Evolutionary conservation across 805 yeast genomes (phyloP).

Genomic region (Yarrowia sp.): DNA sequence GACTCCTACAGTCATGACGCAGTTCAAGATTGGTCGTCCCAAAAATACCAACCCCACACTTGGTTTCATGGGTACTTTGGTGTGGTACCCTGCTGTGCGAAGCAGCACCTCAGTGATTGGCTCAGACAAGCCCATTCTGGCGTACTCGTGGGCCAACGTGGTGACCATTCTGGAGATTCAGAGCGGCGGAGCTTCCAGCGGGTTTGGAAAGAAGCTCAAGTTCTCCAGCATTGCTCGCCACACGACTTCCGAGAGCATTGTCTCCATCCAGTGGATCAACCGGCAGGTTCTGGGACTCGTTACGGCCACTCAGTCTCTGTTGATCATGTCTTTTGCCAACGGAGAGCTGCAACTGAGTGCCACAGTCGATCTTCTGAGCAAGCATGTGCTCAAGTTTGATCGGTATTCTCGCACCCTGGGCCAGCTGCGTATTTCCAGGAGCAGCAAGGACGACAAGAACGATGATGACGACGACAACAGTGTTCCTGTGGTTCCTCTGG

Average conservation of each 20-base stretch:
- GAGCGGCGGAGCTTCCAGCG: constrained; percentile 30
- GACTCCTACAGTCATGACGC: constrained; percentile 51
- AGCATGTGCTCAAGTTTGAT: constrained; percentile 43
- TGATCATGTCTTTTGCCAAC: constrained; percentile 44
- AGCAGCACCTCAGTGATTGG: not conserved
- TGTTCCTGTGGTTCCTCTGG: constrained; percentile 38
- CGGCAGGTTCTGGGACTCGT: constrained; percentile 42
- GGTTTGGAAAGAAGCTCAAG: constrained; percentile 35
- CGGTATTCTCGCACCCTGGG: constrained; percentile 35
- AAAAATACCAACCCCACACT: constrained; percentile 38
- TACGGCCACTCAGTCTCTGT: constrained; percentile 48
- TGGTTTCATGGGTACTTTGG: constrained; percentile 47
- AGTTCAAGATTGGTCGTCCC: constrained; percentile 53
- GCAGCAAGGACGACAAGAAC: not conserved
- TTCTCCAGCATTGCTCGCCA: constrained; percentile 46
- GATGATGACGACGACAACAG: constrained; percentile 30
- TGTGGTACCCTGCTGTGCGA: constrained; percentile 62
- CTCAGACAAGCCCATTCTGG: constrained; percentile 43
- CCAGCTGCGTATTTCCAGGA: constrained; percentile 29
- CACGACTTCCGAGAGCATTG: constrained; percentile 50
- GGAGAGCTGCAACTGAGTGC: constrained; percentile 48
- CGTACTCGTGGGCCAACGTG: constrained; percentile 66
- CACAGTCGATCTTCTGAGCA: constrained; percentile 45
- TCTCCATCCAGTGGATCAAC: constrained; percentile 54
- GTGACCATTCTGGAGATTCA: constrained; percentile 56